phyloP scores from a whole-genome alignment of 2,329 filamentous ascomycete genomes.

The Mollisia scopiformis region DNA sequence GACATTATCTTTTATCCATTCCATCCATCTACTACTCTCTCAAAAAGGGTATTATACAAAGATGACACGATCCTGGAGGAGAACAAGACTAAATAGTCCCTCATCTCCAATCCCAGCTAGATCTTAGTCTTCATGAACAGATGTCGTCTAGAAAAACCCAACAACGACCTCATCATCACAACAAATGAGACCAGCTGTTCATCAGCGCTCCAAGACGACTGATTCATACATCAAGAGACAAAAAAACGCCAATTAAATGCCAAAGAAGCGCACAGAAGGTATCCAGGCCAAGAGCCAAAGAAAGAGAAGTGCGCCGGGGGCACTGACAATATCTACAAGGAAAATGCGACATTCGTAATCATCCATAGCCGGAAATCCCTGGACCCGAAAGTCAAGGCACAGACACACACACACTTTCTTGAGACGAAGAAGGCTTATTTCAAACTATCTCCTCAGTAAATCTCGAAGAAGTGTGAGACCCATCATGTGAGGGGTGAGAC shows the following conservation, averaged over 20 bases:
- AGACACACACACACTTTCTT: constrained; percentile 5
- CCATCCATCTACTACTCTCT: not conserved
- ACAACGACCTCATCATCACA: constrained; percentile 18
- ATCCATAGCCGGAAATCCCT: constrained; percentile 20
- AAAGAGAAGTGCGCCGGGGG: constrained; percentile 2
- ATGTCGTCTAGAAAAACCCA: constrained; percentile 9
- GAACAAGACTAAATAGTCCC: not conserved
- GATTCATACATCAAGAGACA: constrained; percentile 27
- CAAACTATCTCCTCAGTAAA: constrained; percentile 44
- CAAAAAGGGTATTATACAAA: constrained; percentile 19
- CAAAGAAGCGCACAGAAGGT: constrained; percentile 16
- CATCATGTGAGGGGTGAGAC: constrained; percentile 47
- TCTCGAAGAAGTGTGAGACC: constrained; percentile 44
- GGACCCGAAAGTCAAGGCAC: constrained; percentile 18
- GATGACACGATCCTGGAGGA: constrained; percentile 7
- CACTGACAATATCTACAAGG: constrained; percentile 23
- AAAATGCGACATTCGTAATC: constrained; percentile 29
- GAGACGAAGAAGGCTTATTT: constrained; percentile 27
- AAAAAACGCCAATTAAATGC: constrained; percentile 34
- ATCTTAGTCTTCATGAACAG: constrained; percentile 17
- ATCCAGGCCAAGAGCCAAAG: constrained; percentile 22
- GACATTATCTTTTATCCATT: constrained; percentile 11
- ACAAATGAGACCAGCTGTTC: constrained; percentile 28
- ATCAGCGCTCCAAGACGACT: constrained; percentile 22
- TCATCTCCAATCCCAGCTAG: constrained; percentile 11